Evolutionary conservation across 1,284 basidiomycete species (phyloP), one percentile per base, ranked within the genome.

Genomic region (Stygiomarasmius scandens): DNA sequence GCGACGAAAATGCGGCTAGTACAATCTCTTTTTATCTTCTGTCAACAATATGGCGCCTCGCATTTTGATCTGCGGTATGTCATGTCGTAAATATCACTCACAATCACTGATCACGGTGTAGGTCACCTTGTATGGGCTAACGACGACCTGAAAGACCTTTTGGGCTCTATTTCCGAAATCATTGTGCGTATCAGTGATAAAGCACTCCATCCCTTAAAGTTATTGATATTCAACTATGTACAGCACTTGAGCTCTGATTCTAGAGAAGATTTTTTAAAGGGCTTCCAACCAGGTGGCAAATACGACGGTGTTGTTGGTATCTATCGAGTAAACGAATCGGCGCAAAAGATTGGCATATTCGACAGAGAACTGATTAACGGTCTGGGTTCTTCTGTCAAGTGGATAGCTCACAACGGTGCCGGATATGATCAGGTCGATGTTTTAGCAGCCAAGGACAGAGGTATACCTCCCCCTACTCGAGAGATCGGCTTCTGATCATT

Each of bases 331-430:
- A 90, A 91, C 71, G 73, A 75, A 44, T 87, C 85, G 22, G 73
- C 83, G n/a, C 76, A 81, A 58, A 71, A 69, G 23, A 86, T 94
- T 62, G 94, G 93, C 20, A 72, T 85, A 25, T 95, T 95, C 66
- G 92, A 96, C 73, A 82, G 83, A 67, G 89, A 90, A 63, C 77
- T 96, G 64, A 79, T 96, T 60, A 72, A 79, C 54, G 83, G 81
- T 0, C 77, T 96, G 10, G 85, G 91, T 2, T 61, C 76, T 2
- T 81, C 78, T 24, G 80, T 96, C 58, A 88, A 89, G 67, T 95
- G 91, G 86, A 93, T 96, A 64, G 90, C 89, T 1, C 93, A 95
- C 72, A 95, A 95, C 62, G 94, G 94, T n/a, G 93, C 94, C 0
- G 94, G 95, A 2, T 96, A 96, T 68, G 92, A 94, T 71, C 86